Base-by-base conservation (phyloP, 805 yeast genomes). In the Schwanniomyces pseudopolymorphus region DNA sequence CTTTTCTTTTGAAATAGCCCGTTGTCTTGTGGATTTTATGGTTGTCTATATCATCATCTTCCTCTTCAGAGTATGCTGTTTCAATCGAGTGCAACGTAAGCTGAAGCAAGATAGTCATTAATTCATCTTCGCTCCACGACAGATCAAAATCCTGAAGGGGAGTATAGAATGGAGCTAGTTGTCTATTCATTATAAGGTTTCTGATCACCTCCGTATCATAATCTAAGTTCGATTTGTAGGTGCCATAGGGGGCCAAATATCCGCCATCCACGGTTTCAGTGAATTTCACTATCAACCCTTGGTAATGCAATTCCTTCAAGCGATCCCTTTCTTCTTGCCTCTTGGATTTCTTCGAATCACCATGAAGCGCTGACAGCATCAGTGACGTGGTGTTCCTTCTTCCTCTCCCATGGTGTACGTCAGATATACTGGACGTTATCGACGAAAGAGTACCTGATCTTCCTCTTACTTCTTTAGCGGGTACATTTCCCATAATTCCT, bases 261-360 rank as follows among this genome's bases (percentile, higher is more conserved):
- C 99, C 99, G 16, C 99, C 99, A 67, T 94, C 98, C 13, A 92
- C 96, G 51, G 73, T 80, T 58, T 89, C 96, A 33, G 73, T 73
- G 56, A 65, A 78, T 50, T 77, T 71, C 2, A 87, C 89, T 19
- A 87, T 69, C 44, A 87, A 67, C 20, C 81, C 77, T 50, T 68
- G 55, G 44, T 79, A 79, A 55, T 83, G 89, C 14, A 66, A 64
- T 50, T 83, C 87, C 45, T 76, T 76, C 42, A 63, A 61, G 42
- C 59, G 61, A 48, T 78, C 84, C 57, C 78, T 80, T 33, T 86
- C 91, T 40, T 69, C 78, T n/a, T 76, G 75, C 21, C 60, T 53
- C 42, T 55, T 59, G 16, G 50, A 21, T 47, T 56, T 59, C 42
- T 56, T 58, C 33, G 53, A 47, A 26, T 62, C 69, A 9, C 51